Conservation (phyloP, 352 stramenopile genomes). For the Globisporangium spiculum region DNA sequence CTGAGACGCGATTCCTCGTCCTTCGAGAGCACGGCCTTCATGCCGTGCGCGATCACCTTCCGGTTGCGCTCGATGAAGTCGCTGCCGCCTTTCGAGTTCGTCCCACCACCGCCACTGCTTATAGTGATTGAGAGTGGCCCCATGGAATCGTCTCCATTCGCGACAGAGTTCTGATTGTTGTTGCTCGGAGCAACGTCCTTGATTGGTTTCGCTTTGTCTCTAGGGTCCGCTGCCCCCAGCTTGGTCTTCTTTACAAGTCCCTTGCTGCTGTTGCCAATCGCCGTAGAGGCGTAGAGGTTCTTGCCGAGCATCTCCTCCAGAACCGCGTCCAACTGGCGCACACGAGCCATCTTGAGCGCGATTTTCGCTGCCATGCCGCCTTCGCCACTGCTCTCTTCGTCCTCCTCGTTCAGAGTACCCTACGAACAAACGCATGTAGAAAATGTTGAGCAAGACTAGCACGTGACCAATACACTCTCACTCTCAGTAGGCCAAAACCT, state of each 20-base stretch:
- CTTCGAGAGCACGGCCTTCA: conserved; percentile 51
- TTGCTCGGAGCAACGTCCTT: conserved; percentile 1
- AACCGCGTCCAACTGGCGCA: conserved; percentile 56
- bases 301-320: conserved; percentile 65
- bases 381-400: conserved; percentile 26
- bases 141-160: neutral
- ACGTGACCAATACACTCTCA: neutral
- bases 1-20: conserved; percentile 49
- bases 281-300: conserved; percentile 38
- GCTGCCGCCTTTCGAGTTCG: conserved; percentile 2
- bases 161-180: neutral
- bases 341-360: conserved; percentile 65
- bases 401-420: conserved; percentile 44
- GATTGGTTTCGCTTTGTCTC: neutral
- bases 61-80: conserved; percentile 61
- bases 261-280: conserved; percentile 23
- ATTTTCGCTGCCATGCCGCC: conserved; percentile 49
- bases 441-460: neutral
- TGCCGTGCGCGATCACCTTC: conserved; percentile 42
- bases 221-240: neutral
- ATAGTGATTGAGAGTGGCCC: neutral
- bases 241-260: neutral
- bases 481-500: conserved; percentile 11
- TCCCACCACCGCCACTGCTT: neutral
- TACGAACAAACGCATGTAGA: conserved; percentile 13